Evolutionary conservation across 148 eudicot species (phyloP), one percentile per base, ranked within the genome.

Genomic region (Salicornia ramosissima): DNA sequence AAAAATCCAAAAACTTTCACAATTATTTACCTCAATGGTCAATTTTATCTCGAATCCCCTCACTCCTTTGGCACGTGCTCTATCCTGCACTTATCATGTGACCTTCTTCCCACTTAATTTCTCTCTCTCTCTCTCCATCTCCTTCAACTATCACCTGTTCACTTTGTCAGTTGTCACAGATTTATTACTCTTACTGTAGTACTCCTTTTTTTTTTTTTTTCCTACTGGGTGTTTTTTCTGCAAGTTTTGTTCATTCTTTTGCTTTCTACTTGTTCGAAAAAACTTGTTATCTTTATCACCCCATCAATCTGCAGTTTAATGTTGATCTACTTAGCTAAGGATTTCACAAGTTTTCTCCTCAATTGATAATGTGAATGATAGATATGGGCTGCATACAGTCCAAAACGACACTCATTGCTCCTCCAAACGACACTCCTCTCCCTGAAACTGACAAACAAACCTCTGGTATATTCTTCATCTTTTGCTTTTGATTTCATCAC

Each of bases 381-480:
- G n/a, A 59, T 24, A 83, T 83, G 86, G 86, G 86, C 67, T 83
- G 86, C 80, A 74, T 83, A 19, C 83, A 80, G 81, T 83, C 86
- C 81, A 83, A 80, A 72, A 83, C 86, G 74, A 72, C 83, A n/a
- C 86, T 74, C 71, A 81, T 78, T 30, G 57, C 80, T 72, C 66
- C 81, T 45, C 74, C 69, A 68, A 78, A 81, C 74, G 81, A 81
- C 79, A 46, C 83, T 55, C 70, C 83, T 5, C 75, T 64, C 52
- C 83, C 77, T 64, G 75, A 80, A 61, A 10, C 76, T n/a, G 75
- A 75, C 34, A 71, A 74, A n/a, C 79, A 67, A 36, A 65, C 62
- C 73, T 72, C 77, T 61, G 83, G 86, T 82, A 29, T 64, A 9
- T 13, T 16, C 42, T 29, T 29, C 19, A 19, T 49, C 9, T 49